A percentile compares a stretch with the other conserved stretches of the same genome.
phyloP scores from a whole-genome alignment of 2,329 filamentous ascomycete species.

The Ophiocordyceps camponoti-floridani region DNA sequence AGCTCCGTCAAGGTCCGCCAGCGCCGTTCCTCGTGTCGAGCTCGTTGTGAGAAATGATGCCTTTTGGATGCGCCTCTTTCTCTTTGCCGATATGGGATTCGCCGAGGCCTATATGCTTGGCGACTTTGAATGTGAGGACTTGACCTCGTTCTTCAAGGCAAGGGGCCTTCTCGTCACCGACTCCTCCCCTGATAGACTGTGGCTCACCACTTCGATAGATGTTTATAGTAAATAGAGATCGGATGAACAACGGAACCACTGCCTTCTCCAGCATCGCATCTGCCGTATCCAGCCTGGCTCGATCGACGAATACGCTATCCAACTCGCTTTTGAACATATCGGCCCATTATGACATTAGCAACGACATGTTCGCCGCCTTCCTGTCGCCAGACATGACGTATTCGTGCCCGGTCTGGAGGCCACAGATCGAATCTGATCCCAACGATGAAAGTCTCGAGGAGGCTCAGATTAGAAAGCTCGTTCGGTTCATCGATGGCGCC shows the following conservation, averaged over 20 bases:
- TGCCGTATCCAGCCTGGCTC: conserved; percentile 38
- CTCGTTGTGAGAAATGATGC: conserved; percentile 44
- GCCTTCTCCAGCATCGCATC: conserved; percentile 39
- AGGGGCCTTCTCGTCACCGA: neutral
- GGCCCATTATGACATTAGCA: conserved; percentile 60
- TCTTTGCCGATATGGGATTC: conserved; percentile 63
- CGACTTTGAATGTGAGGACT: conserved; percentile 47
- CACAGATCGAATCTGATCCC: neutral
- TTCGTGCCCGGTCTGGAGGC: conserved; percentile 48
- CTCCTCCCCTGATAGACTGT: neutral
- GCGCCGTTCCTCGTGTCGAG: conserved; percentile 25
- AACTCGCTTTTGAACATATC: conserved; percentile 47
- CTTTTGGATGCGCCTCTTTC: conserved; percentile 51
- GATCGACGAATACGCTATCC: conserved; percentile 36
- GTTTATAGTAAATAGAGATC: conserved; percentile 50
- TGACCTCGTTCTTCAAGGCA: conserved; percentile 52
- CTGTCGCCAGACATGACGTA: conserved; percentile 63
- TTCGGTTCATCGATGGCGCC: conserved; percentile 46
- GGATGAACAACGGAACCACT: conserved; percentile 46
- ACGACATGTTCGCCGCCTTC: conserved; percentile 60
- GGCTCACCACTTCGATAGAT: conserved; percentile 24
- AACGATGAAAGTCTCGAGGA: conserved; percentile 38
- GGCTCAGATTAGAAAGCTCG: conserved; percentile 50
- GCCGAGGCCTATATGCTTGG: conserved; percentile 57
- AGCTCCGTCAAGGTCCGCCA: conserved; percentile 15